Evolutionary conservation across 306 rosid genomes (phyloP).

Genomic region (Acacia melanoxylon): DNA sequence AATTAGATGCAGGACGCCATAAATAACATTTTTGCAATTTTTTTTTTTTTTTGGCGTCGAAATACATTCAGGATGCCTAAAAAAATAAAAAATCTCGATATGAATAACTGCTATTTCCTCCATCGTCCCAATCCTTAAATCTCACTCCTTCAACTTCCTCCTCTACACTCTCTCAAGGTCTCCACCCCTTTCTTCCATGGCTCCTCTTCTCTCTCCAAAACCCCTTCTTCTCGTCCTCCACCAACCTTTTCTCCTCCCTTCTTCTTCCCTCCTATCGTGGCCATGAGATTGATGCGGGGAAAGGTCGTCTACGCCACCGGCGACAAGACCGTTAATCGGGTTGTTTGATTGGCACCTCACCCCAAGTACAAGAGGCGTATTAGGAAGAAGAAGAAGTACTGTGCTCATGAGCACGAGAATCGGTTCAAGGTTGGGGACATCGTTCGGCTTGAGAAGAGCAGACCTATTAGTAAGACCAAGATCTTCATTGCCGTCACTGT

Average conservation of each 20-base stretch:
- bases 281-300: constrained; percentile 77
- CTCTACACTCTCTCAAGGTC: constrained; percentile 49
- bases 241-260: constrained; percentile 28
- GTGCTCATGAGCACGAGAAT: constrained; percentile 89
- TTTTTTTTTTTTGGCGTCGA: too few relatives aligned
- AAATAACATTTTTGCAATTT: too few relatives aligned
- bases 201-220: constrained; percentile 47
- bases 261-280: constrained; percentile 55
- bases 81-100: too few relatives aligned
- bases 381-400: constrained; percentile 95
- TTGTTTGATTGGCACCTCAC: constrained; percentile 80
- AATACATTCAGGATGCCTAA: too few relatives aligned
- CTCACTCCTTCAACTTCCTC: constrained; percentile 67
- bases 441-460: constrained; percentile 70
- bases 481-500: constrained; percentile 65
- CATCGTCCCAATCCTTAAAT: constrained; percentile 6
- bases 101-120: too few relatives aligned
- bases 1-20: too few relatives aligned
- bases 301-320: constrained; percentile 65
- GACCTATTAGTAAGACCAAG: constrained; percentile 91
- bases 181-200: constrained; percentile 65
- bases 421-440: constrained; percentile 78
- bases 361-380: too few relatives aligned
- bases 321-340: constrained; percentile 90
- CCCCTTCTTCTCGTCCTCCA: constrained; percentile 38